Evolutionary conservation across 768 basidiomycete species (phyloP).

Genomic region (Lentinula boryana): DNA sequence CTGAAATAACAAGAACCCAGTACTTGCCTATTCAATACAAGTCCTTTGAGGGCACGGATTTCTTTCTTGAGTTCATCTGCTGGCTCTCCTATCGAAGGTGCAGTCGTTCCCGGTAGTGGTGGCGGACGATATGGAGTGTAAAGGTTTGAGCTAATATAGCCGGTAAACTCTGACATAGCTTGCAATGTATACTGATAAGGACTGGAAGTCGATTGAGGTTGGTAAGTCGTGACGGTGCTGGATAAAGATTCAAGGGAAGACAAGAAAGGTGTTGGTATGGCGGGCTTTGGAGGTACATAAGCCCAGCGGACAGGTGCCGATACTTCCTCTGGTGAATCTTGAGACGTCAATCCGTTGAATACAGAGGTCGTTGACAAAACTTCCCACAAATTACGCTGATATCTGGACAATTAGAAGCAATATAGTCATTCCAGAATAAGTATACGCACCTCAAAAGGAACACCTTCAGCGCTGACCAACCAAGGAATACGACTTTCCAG

Average conservation of each 20-base stretch:
- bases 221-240: conserved; percentile 28
- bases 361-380: conserved; percentile 46
- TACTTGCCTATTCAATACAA: conserved; percentile 67
- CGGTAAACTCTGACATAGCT: conserved; percentile 65
- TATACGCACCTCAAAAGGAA: conserved; percentile 45
- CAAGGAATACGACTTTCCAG: conserved; percentile 56
- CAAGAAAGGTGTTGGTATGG: conserved; percentile 30
- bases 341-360: conserved; percentile 34
- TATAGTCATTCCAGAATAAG: neutral
- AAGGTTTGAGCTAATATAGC: conserved; percentile 71
- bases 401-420: neutral
- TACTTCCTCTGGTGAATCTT: conserved; percentile 14
- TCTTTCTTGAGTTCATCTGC: conserved; percentile 72
- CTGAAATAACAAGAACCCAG: conserved; percentile 5
- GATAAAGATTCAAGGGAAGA: conserved; percentile 30
- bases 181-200: conserved; percentile 59
- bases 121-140: conserved; percentile 45
- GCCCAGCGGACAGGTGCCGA: conserved; percentile 30
- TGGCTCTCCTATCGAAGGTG: conserved; percentile 26
- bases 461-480: conserved; percentile 46
- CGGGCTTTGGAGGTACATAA: conserved; percentile 26
- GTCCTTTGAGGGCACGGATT: conserved; percentile 71
- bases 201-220: conserved; percentile 21
- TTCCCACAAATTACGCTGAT: conserved; percentile 50
- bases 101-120: conserved; percentile 15